These are phyloP conservation scores for Ceratobasidium sp. DNA, from an alignment of 1,284 basidiomycete genomes.

Conservation along the genomic window DNA sequence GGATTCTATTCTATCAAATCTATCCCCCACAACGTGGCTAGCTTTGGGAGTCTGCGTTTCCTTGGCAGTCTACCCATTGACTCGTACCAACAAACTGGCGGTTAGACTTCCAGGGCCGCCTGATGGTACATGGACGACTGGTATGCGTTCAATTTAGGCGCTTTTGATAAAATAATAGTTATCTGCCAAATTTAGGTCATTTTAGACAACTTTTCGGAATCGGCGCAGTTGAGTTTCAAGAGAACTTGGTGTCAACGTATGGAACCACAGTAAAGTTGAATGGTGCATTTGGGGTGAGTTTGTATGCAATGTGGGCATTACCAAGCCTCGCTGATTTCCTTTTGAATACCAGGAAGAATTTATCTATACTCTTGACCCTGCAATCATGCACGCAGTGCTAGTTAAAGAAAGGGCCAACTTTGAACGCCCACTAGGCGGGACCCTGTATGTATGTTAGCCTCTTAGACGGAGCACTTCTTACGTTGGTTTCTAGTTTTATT, in stretches of 20 bases:
- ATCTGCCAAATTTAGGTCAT: neutral
- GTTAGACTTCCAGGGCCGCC: slow-evolving; percentile 25
- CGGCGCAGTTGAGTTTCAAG: slow-evolving; percentile 51
- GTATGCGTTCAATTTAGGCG: neutral
- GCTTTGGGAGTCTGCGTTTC: neutral
- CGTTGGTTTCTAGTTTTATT: slow-evolving; percentile 47
- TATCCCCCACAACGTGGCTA: slow-evolving; percentile 17
- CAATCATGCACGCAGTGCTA: slow-evolving; percentile 60
- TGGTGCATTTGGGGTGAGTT: slow-evolving; percentile 64
- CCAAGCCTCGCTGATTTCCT: neutral
- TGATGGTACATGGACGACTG: neutral
- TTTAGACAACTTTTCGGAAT: slow-evolving; percentile 8
- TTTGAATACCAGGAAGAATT: slow-evolving; percentile 54
- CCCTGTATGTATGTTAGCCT: slow-evolving; percentile 54
- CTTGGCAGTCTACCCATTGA: neutral
- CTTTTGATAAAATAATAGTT: too few species aligned
- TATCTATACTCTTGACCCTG: slow-evolving; percentile 64
- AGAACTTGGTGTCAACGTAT: slow-evolving; percentile 58
- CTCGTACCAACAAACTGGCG: neutral
- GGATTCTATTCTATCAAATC: neutral
- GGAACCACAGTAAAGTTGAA: slow-evolving; percentile 62
- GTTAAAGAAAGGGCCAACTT: slow-evolving; percentile 63
- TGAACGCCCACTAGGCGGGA: slow-evolving; percentile 63
- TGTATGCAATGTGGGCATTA: neutral
- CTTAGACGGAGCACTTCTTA: slow-evolving; percentile 49